Base-by-base conservation (phyloP, 78 protist genomes). In the Parvularia atlantis region DNA sequence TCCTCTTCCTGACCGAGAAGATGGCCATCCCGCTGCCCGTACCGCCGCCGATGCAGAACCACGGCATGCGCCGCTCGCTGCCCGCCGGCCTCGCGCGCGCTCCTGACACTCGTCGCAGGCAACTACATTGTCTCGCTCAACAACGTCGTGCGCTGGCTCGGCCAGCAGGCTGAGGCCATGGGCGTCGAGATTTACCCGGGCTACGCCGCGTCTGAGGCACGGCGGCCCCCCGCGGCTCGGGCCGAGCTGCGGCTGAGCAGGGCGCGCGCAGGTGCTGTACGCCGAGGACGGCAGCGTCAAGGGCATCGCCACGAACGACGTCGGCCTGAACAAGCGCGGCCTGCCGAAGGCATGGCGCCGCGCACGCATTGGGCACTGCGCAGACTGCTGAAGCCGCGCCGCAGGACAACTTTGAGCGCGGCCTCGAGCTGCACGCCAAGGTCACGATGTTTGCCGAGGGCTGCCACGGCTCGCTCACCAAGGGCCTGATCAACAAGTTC, bases 181-280 rank as follows among this genome's bases (percentile, higher is more conserved):
- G 98, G 97, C 63, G 97, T 95, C 0, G 98, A 95, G 31, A 69
- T 95, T 35, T 92, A 71, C 84, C 83, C 96, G 2, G 96, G 97
- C 24, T 72, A 74, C 17, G 84, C 90, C 20, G 96, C 89, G n/a
- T 58, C 82, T 2, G 92, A 90, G 71, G 81, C 75, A 11, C 40
- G 65, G 36, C 30, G n/a, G 10, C 35, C 36, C 14, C n/a, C n/a
- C n/a, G n/a, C n/a, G n/a, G n/a, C n/a, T n/a, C n/a, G n/a, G n/a
- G n/a, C n/a, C n/a, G n/a, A n/a, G n/a, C n/a, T n/a, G n/a, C n/a
- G n/a, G n/a, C n/a, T n/a, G n/a, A n/a, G n/a, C n/a, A n/a, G n/a
- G n/a, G n/a, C 5, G 67, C 1, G 13, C 52, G n/a, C 37, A 9
- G 48, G 35, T 67, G 1, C 57, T 70, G 20, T 82, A 64, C 69